Evolutionary conservation across 1,284 basidiomycete species (phyloP).

Genomic region (Neolentinus lepideus): DNA sequence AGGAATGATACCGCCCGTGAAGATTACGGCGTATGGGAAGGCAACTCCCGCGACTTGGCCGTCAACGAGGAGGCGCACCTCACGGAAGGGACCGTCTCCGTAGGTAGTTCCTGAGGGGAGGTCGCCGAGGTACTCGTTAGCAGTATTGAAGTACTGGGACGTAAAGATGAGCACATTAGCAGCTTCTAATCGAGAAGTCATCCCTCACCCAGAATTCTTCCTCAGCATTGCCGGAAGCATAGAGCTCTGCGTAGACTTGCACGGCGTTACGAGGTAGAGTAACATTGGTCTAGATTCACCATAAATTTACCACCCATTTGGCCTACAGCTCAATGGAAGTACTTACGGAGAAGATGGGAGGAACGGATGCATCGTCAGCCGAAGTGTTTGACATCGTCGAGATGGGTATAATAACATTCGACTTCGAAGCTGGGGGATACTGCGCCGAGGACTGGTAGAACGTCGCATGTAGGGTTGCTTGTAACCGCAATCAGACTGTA

Average conservation of each 20-base stretch:
- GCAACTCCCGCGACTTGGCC: slow-evolving; percentile 66
- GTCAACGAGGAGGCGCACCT: slow-evolving; percentile 74
- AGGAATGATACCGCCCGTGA: slow-evolving; percentile 76
- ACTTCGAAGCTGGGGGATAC: slow-evolving; percentile 51
- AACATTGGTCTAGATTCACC: slow-evolving; percentile 44
- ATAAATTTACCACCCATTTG: background rate
- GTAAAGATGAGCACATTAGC: slow-evolving; percentile 2
- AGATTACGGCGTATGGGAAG: slow-evolving; percentile 74
- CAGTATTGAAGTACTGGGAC: slow-evolving; percentile 63
- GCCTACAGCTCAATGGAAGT: no score
- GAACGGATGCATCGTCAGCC: slow-evolving; percentile 65
- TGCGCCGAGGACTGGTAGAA: slow-evolving; percentile 53
- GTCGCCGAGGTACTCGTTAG: slow-evolving; percentile 49
- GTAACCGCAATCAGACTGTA: no score
- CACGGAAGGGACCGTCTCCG: slow-evolving; percentile 69
- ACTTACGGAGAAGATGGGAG: slow-evolving; percentile 62
- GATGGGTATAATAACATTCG: slow-evolving; percentile 62
- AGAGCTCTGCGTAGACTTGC: slow-evolving; percentile 63
- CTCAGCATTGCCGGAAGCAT: slow-evolving; percentile 64
- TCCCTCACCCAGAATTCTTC: slow-evolving; percentile 71
- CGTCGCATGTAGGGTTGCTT: slow-evolving; percentile 65
- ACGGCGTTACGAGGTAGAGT: slow-evolving; percentile 65
- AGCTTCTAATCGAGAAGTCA: background rate
- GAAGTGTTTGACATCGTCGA: slow-evolving; percentile 55
- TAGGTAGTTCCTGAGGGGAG: slow-evolving; percentile 48